A percentile compares a stretch with the other conserved stretches of the same genome.
phyloP scores from a whole-genome alignment of 306 rosid species.

The Trifolium repens region DNA sequence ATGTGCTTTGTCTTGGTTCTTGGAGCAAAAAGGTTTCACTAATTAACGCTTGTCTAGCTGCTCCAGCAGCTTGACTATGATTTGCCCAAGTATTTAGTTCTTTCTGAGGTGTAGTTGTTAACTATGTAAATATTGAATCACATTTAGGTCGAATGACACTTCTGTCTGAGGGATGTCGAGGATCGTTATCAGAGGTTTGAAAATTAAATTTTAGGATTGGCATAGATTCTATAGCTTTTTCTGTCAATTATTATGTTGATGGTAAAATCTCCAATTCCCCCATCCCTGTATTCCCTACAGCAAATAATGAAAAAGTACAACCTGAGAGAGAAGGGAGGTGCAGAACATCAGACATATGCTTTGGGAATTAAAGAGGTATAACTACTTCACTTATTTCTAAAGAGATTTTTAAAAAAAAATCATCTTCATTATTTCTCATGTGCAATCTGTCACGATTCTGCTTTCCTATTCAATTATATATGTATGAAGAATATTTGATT shows the following conservation, averaged over 20 bases:
- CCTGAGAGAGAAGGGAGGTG: constrained; percentile 78
- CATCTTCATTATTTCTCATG: constrained; percentile 11
- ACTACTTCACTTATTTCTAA: constrained; percentile 15
- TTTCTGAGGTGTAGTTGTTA: constrained; percentile 27
- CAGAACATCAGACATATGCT: constrained; percentile 95
- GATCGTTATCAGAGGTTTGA: constrained; percentile 93
- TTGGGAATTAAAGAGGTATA: constrained; percentile 92
- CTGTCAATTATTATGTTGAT: constrained; percentile 32
- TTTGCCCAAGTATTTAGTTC: constrained; percentile 34
- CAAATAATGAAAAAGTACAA: constrained; percentile 68
- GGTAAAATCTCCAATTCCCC: constrained; percentile 25
- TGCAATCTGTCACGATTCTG: constrained; percentile 11
- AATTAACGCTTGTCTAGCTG: constrained; percentile 30
- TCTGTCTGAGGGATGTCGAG: constrained; percentile 95
- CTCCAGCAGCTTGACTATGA: constrained; percentile 31
- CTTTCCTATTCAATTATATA: constrained; percentile 20
- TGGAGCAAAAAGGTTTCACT: constrained; percentile 12
- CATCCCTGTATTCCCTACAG: constrained; percentile 48
- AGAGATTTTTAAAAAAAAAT: not conserved
- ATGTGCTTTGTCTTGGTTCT: constrained; percentile 10
- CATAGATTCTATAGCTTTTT: constrained; percentile 28
- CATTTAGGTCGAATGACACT: constrained; percentile 74
- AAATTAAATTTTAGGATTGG: constrained; percentile 35
- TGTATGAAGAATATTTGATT: constrained; percentile 4
- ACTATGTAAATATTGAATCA: constrained; percentile 33